phyloP scores from a whole-genome alignment of 148 eudicot genomes.

The Cornus kousa region DNA sequence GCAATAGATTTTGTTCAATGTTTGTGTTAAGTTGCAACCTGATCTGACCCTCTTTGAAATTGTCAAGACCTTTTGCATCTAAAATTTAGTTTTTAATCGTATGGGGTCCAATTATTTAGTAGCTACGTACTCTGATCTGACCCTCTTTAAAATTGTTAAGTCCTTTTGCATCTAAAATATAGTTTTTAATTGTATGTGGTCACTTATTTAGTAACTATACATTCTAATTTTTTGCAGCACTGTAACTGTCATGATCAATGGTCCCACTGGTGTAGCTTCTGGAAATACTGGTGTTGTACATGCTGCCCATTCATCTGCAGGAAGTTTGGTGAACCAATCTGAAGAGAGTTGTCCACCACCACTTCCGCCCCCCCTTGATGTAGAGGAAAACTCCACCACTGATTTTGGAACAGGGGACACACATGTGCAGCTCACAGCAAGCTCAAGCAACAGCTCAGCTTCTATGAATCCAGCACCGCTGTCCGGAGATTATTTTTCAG shows the following conservation, averaged over 20 bases:
- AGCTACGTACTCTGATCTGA: background rate
- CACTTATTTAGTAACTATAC: background rate
- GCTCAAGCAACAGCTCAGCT: constrained; percentile 26
- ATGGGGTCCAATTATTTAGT: background rate
- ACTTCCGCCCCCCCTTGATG: constrained; percentile 21
- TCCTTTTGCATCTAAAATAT: constrained; percentile 2
- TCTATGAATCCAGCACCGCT: constrained; percentile 27
- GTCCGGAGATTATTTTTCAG: constrained; percentile 46
- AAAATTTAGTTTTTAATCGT: background rate
- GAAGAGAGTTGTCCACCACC: constrained; percentile 26
- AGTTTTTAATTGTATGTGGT: background rate
- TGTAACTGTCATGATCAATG: constrained; percentile 37
- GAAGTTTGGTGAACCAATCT: constrained; percentile 25
- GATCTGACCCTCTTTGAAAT: background rate
- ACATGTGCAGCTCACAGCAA: constrained; percentile 23
- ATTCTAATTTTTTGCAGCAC: constrained; percentile 38
- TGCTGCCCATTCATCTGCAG: constrained; percentile 27
- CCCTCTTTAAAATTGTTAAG: background rate
- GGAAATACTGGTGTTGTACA: constrained; percentile 30
- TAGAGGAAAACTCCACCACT: constrained; percentile 25
- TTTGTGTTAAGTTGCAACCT: background rate
- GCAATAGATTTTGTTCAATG: background rate
- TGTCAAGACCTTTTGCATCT: background rate
- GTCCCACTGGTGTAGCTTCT: constrained; percentile 41
- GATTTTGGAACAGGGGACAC: constrained; percentile 23